Conservation (phyloP, 768 basidiomycete species). For the Terana coerulea region DNA sequence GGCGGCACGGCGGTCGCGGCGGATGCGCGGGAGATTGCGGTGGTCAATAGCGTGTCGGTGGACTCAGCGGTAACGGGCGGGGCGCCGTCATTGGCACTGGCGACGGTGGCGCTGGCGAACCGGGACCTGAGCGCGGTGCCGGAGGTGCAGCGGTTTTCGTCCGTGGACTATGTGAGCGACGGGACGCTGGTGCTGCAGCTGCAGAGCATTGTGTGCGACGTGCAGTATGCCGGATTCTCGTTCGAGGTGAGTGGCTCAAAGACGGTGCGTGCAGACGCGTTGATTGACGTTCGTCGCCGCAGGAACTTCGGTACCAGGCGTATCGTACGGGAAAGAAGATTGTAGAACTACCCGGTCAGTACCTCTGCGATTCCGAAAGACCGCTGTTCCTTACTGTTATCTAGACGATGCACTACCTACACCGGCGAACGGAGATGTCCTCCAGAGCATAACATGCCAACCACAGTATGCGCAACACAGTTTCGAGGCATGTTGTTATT, state of each 20-base stretch:
- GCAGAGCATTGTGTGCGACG: slow-evolving; percentile 6
- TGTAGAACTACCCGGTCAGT: too few species aligned
- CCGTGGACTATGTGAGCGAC: too few species aligned
- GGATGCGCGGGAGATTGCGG: neutral
- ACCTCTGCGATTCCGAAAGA: slow-evolving; percentile 1
- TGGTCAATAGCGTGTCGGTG: neutral
- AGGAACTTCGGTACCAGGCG: slow-evolving; percentile 11
- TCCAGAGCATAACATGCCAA: slow-evolving; percentile 17
- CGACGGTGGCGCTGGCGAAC: too few species aligned
- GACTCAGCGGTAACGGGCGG: too few species aligned
- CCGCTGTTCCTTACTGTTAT: neutral
- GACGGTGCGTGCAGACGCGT: neutral
- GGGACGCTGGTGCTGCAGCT: slow-evolving; percentile 3
- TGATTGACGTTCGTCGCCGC: neutral
- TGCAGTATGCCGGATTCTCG: slow-evolving; percentile 4
- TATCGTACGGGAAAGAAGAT: slow-evolving; percentile 10
- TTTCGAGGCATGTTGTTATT: slow-evolving; percentile 22
- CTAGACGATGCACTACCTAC: neutral
- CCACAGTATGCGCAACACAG: slow-evolving; percentile 23
- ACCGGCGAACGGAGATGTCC: neutral
- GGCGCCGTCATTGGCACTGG: too few species aligned
- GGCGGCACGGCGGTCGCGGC: slow-evolving; percentile 4
- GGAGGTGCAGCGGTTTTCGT: slow-evolving; percentile 7
- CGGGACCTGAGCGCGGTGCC: slow-evolving; percentile 5
- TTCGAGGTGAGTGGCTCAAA: slow-evolving; percentile 9